Evolutionary conservation across 371 early-diverging fungal genomes (phyloP).

Genomic region (Umbelopsis sp.): DNA sequence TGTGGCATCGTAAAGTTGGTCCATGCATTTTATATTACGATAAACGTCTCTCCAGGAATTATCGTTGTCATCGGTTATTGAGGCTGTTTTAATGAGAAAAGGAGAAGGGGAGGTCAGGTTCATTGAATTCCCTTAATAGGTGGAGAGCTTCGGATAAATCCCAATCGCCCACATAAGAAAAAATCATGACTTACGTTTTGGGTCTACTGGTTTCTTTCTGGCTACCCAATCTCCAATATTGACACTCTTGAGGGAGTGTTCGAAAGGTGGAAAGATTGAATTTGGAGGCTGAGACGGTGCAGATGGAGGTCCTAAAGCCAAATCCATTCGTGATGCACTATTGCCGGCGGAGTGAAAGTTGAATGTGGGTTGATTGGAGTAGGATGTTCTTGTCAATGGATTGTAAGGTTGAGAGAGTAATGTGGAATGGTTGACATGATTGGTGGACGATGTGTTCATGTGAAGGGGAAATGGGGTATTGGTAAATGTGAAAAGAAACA

Average conservation of each 20-base stretch:
- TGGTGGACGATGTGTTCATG: conserved; percentile 17
- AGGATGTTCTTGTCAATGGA: conserved; percentile 14
- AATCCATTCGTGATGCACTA: conserved; percentile 14
- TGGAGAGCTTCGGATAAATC: background rate
- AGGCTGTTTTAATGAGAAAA: background rate
- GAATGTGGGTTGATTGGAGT: conserved; percentile 6
- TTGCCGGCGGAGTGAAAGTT: conserved; percentile 13
- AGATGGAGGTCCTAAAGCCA: conserved; percentile 10
- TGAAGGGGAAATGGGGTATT: conserved; percentile 14
- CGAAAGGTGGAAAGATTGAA: conserved; percentile 15
- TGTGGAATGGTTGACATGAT: conserved; percentile 15
- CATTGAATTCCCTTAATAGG: conserved; percentile 16
- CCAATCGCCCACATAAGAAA: background rate
- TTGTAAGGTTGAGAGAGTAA: conserved; percentile 8
- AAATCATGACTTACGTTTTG: background rate
- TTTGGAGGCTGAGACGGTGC: conserved; percentile 10
- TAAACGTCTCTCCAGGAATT: conserved; percentile 66
- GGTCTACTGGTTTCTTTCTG: conserved; percentile 12
- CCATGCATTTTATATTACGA: conserved; percentile 70
- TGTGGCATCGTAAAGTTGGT: conserved; percentile 71
- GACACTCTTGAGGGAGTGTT: conserved; percentile 16
- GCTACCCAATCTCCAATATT: conserved; percentile 10
- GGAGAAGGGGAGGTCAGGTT: background rate
- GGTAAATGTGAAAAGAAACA: background rate
- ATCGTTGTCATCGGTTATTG: background rate